phyloP scores from a whole-genome alignment of 345 rosid species.

The Rhodamnia argentea region DNA sequence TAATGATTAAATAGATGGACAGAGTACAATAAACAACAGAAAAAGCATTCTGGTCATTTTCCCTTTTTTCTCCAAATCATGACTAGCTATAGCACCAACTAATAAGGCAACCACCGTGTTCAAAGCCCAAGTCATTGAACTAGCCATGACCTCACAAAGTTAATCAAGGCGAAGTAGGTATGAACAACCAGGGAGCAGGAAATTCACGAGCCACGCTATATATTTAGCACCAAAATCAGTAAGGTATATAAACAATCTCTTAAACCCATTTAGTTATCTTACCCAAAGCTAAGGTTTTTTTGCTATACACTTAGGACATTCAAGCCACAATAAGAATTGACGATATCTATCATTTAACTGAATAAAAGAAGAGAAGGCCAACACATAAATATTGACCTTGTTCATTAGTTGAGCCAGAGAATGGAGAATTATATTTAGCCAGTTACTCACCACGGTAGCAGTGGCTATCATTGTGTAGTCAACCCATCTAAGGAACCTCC shows the following conservation, averaged over 20 bases:
- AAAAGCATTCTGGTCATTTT: not conserved
- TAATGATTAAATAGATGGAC: not conserved
- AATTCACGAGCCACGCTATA: not conserved
- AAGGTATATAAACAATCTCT: not conserved
- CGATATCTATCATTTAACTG: not conserved
- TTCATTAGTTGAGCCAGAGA: not conserved
- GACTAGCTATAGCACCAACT: not conserved
- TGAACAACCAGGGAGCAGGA: not conserved
- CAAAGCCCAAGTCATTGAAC: not conserved
- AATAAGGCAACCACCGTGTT: not conserved
- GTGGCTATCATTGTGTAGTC: constrained; percentile 96
- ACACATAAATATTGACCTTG: not conserved
- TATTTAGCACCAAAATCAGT: not conserved
- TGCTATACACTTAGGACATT: not conserved
- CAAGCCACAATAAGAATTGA: not conserved
- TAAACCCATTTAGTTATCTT: not conserved
- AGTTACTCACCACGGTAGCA: constrained; percentile 53
- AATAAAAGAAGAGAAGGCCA: not conserved
- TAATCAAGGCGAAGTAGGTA: not conserved
- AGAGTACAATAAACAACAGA: not conserved
- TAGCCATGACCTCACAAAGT: not conserved
- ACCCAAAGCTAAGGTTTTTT: not conserved
- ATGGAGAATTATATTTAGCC: not conserved
- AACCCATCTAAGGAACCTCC: constrained; percentile 79
- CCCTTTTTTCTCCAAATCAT: not conserved